A percentile compares a stretch with the other conserved stretches of the same genome.
Evolutionary conservation across 1,139 yeast species (phyloP).

Genomic region (Zygoascus meyerae): DNA sequence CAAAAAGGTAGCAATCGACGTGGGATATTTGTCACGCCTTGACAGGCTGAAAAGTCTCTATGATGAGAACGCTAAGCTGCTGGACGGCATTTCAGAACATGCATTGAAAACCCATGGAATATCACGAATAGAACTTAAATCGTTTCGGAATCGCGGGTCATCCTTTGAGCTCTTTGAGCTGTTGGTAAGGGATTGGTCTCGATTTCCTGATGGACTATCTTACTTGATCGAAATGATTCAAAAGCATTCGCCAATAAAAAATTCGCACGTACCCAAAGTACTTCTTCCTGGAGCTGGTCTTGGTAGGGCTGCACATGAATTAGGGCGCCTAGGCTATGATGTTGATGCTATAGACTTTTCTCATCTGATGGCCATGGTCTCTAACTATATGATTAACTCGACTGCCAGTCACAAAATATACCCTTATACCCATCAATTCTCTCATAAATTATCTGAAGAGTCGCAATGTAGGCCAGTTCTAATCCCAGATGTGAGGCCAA

Average conservation of each 20-base stretch:
- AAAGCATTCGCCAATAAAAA: conserved; percentile 26
- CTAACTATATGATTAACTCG: conserved; percentile 44
- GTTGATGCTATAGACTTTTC: conserved; percentile 72
- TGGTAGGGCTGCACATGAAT: conserved; percentile 63
- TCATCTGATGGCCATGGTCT: conserved; percentile 64
- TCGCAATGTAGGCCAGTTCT: conserved; percentile 49
- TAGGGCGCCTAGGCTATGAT: conserved; percentile 41
- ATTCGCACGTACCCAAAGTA: conserved; percentile 31
- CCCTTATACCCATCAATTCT: conserved; percentile 67
- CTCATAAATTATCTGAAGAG: conserved; percentile 49
- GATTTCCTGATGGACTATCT: conserved; percentile 39
- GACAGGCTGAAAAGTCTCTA: conserved; percentile 43
- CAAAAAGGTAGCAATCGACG: conserved; percentile 46
- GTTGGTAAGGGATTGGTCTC: conserved; percentile 67
- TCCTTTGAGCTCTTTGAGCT: conserved; percentile 72
- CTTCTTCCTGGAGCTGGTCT: conserved; percentile 78
- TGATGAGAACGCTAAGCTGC: conserved; percentile 41
- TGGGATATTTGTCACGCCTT: conserved; percentile 53
- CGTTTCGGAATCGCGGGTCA: conserved; percentile 38
- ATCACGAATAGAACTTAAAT: conserved; percentile 38
- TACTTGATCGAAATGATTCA: conserved; percentile 42
- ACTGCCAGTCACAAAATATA: conserved; percentile 29
- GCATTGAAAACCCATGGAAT: conserved; percentile 42
- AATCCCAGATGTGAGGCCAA: conserved; percentile 39
- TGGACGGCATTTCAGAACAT: conserved; percentile 41